These are phyloP conservation scores for Fusarium sororula DNA, from an alignment of 2,329 filamentous ascomycete genomes.

Conservation along the genomic window DNA sequence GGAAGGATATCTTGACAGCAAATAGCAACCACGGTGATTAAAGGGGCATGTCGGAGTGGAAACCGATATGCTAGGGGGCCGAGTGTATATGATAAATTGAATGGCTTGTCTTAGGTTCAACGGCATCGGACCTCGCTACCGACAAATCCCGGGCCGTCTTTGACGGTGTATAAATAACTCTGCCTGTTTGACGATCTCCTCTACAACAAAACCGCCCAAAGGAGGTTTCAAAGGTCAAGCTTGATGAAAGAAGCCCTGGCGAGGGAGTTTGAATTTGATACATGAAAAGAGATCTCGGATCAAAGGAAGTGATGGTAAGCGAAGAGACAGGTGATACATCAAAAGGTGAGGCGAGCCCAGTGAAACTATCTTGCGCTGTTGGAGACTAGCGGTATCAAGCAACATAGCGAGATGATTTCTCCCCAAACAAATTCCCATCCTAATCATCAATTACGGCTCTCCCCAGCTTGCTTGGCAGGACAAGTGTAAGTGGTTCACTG, in stretches of 20 bases:
- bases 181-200: slow-evolving; percentile 13
- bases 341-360: neutral
- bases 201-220: neutral
- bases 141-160: slow-evolving; percentile 9
- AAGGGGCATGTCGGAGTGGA: slow-evolving; percentile 1
- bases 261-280: neutral
- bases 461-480: slow-evolving; percentile 8
- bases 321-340: neutral
- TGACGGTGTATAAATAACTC: neutral
- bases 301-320: neutral
- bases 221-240: neutral
- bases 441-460: neutral
- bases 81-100: slow-evolving; percentile 1
- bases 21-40: neutral
- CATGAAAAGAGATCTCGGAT: neutral
- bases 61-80: slow-evolving; percentile 11
- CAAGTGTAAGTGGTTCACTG: slow-evolving; percentile 16
- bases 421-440: neutral
- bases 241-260: neutral
- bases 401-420: neutral
- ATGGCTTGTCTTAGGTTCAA: slow-evolving; percentile 22
- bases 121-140: slow-evolving; percentile 19
- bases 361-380: neutral
- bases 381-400: neutral
- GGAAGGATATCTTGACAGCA: neutral